Evolutionary conservation across 1,284 basidiomycete genomes (phyloP).

Genomic region (Irpex rosettiformis): DNA sequence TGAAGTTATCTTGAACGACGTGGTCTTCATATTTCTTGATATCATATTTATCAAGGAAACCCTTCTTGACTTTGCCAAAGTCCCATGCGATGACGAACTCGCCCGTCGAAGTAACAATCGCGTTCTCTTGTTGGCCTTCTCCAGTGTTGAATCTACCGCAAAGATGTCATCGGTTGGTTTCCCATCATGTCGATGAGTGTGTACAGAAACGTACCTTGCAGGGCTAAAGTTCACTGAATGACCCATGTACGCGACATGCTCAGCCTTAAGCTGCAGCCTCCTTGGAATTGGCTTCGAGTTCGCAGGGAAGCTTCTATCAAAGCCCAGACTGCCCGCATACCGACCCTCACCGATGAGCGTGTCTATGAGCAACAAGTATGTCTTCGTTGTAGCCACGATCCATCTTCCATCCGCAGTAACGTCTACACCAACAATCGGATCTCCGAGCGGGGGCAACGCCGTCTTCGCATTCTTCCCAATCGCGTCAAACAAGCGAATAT

Average conservation of each 20-base stretch:
- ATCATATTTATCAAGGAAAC: slow-evolving; percentile 87
- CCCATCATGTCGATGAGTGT: slow-evolving; percentile 1
- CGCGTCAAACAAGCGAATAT: slow-evolving; percentile 92
- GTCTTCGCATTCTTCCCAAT: slow-evolving; percentile 99
- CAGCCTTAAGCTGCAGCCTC: slow-evolving; percentile 84
- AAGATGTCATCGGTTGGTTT: not conserved
- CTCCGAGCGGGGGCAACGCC: slow-evolving; percentile 92
- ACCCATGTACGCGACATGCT: slow-evolving; percentile 96
- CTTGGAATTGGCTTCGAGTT: slow-evolving; percentile 90
- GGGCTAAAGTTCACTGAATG: slow-evolving; percentile 88
- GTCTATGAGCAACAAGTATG: slow-evolving; percentile 93
- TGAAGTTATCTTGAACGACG: slow-evolving; percentile 96
- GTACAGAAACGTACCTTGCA: slow-evolving; percentile 58
- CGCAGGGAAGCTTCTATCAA: slow-evolving; percentile 95
- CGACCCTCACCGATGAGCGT: slow-evolving; percentile 91
- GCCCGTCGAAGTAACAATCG: slow-evolving; percentile 96
- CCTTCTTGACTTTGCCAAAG: slow-evolving; percentile 93
- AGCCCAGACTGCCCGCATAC: slow-evolving; percentile 85
- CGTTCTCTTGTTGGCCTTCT: slow-evolving; percentile 84
- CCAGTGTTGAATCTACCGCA: slow-evolving; percentile 84
- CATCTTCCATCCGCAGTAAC: slow-evolving; percentile 93
- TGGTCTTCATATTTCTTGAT: slow-evolving; percentile 95
- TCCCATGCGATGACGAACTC: slow-evolving; percentile 95
- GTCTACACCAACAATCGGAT: slow-evolving; percentile 94
- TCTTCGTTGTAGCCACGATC: slow-evolving; percentile 95